A percentile compares a stretch with the other conserved stretches of the same genome.
Conservation (phyloP, 257 asterid species). For the Knoxia roxburghii region DNA sequence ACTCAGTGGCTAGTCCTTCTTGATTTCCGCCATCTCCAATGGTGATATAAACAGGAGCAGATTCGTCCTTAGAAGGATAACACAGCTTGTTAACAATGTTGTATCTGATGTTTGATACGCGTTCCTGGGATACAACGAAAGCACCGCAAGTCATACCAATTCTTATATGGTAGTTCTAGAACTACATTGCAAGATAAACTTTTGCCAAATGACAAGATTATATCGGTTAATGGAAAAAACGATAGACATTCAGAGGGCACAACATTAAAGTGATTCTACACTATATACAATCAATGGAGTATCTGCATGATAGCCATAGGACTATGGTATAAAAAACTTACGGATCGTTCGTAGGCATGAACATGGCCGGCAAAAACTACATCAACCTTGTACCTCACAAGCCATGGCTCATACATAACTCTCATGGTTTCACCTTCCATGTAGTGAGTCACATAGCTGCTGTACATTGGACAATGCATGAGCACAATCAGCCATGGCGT, state of each 20-base stretch:
- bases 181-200: too few species aligned
- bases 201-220: too few species aligned
- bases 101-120: constrained; percentile 53
- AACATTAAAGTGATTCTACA: too few species aligned
- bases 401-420: constrained; percentile 50
- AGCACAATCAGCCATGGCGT: constrained; percentile 65
- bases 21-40: constrained; percentile 75
- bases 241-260: too few species aligned
- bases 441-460: constrained; percentile 50
- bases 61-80: constrained; percentile 35
- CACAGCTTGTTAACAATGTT: constrained; percentile 43
- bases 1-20: constrained; percentile 59
- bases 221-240: too few species aligned
- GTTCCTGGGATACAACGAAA: constrained; percentile 30
- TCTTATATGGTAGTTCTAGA: too few species aligned
- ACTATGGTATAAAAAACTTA: constrained; percentile 28
- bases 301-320: too few species aligned
- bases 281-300: too few species aligned
- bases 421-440: constrained; percentile 76
- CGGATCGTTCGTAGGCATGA: constrained; percentile 63
- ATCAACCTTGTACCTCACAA: constrained; percentile 52
- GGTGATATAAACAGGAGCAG: constrained; percentile 62
- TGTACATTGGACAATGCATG: constrained; percentile 54
- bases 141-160: neutral
- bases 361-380: constrained; percentile 65